These are phyloP conservation scores for Colletotrichum echinochloae DNA, from an alignment of 2,329 filamentous ascomycete species.

Conservation along the genomic window DNA sequence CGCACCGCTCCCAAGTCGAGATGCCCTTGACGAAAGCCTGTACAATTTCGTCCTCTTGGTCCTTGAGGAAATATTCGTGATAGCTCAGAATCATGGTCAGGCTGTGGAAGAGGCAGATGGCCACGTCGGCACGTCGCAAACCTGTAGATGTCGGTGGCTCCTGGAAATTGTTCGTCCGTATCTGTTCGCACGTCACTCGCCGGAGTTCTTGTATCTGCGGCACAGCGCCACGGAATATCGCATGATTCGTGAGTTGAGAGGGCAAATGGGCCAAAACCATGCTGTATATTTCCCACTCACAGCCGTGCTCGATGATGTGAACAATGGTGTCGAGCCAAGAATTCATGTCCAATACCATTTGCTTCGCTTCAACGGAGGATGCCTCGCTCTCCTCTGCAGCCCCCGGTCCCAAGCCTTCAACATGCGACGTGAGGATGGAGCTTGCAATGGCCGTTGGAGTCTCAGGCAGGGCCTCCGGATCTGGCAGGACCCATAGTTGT, in stretches of 20 bases:
- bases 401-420: constrained; percentile 42
- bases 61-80: constrained; percentile 84
- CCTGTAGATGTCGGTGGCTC: constrained; percentile 85
- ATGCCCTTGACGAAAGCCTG: constrained; percentile 89
- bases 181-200: constrained; percentile 82
- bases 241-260: constrained; percentile 89
- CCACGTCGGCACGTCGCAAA: constrained; percentile 87
- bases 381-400: constrained; percentile 27
- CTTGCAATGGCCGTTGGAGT: constrained; percentile 60
- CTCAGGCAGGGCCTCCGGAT: constrained; percentile 66
- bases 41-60: constrained; percentile 90
- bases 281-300: constrained; percentile 93
- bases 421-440: constrained; percentile 61
- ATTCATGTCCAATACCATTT: constrained; percentile 68
- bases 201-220: constrained; percentile 82
- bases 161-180: constrained; percentile 80
- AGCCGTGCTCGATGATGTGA: constrained; percentile 74
- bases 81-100: constrained; percentile 92
- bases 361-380: constrained; percentile 44
- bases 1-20: constrained; percentile 84
- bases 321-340: constrained; percentile 84
- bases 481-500: constrained; percentile 70
- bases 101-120: constrained; percentile 87
- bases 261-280: constrained; percentile 89
- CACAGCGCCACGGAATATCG: constrained; percentile 81